Percentiles rank a stretch among this genome's conserved stretches.
Conservation (phyloP, 1,139 yeast genomes). For the Hanseniaspora uvarum region DNA sequence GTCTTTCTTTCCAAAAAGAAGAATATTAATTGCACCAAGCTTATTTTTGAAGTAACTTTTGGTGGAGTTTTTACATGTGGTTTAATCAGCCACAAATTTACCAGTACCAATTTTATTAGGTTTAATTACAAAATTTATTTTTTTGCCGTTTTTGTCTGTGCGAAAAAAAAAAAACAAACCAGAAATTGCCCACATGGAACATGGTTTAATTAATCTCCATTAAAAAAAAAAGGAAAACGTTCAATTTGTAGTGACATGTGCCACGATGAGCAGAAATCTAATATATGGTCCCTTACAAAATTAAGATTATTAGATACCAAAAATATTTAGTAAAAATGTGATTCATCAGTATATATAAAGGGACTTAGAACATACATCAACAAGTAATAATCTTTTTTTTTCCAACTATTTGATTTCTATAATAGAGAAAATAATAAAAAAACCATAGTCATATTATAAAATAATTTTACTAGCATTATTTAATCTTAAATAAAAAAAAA, state of each 20-base stretch:
- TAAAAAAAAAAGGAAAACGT: neutral
- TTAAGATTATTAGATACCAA: neutral
- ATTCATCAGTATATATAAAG: neutral
- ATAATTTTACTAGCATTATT: neutral
- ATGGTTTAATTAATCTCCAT: neutral
- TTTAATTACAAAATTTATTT: neutral
- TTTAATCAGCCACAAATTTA: neutral
- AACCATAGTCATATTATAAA: neutral
- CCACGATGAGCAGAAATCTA: neutral
- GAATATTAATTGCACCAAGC: neutral
- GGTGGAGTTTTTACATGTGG: neutral
- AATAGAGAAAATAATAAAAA: neutral
- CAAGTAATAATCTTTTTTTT: too few relatives aligned
- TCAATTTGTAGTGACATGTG: neutral
- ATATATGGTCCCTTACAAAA: neutral
- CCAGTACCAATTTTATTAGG: too few relatives aligned
- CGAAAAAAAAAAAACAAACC: neutral
- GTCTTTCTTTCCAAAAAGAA: neutral
- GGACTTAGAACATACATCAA: too few relatives aligned
- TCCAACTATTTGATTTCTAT: too few relatives aligned
- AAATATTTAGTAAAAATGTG: too few relatives aligned
- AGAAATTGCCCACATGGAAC: constrained; percentile 6
- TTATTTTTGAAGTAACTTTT: neutral
- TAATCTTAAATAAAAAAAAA: neutral
- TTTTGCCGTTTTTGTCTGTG: neutral